phyloP scores from a whole-genome alignment of 345 rosid species.

The Eucalyptus polybractea region DNA sequence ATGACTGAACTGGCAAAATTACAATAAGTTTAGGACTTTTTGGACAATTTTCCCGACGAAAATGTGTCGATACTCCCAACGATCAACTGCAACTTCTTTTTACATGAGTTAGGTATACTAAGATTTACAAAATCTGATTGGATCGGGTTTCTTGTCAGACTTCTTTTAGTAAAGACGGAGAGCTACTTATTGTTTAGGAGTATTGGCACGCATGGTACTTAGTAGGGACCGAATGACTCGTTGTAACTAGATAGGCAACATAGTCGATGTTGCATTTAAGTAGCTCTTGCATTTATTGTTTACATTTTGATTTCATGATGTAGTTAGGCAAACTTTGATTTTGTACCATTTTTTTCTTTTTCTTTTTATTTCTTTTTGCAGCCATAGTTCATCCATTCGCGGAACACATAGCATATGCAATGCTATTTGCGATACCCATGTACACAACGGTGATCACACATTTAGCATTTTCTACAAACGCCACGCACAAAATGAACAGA shows the following conservation, averaged over 20 bases:
- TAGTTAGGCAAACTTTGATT: not conserved
- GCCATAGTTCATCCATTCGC: slow-evolving; percentile 51
- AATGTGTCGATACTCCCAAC: too few relatives aligned
- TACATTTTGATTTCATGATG: not conserved
- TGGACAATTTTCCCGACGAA: too few relatives aligned
- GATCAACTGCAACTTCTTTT: not conserved
- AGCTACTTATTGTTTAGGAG: not conserved
- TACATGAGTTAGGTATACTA: not conserved
- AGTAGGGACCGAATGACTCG: not conserved
- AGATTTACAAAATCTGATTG: not conserved
- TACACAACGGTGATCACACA: not conserved
- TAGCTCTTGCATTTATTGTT: not conserved
- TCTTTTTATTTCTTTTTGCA: not conserved
- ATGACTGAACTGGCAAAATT: too few relatives aligned
- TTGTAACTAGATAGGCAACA: not conserved
- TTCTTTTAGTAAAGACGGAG: not conserved
- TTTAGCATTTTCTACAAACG: too few relatives aligned
- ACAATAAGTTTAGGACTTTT: too few relatives aligned
- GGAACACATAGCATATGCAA: slow-evolving; percentile 20
- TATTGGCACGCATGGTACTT: too few relatives aligned
- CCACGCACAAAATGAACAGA: too few relatives aligned
- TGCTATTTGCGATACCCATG: slow-evolving; percentile 21
- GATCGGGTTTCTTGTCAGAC: not conserved
- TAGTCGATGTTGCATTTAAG: not conserved
- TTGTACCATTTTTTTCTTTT: not conserved